Evolutionary conservation across 2,329 filamentous ascomycete genomes (phyloP).

Genomic region (Neofusicoccum ribis): DNA sequence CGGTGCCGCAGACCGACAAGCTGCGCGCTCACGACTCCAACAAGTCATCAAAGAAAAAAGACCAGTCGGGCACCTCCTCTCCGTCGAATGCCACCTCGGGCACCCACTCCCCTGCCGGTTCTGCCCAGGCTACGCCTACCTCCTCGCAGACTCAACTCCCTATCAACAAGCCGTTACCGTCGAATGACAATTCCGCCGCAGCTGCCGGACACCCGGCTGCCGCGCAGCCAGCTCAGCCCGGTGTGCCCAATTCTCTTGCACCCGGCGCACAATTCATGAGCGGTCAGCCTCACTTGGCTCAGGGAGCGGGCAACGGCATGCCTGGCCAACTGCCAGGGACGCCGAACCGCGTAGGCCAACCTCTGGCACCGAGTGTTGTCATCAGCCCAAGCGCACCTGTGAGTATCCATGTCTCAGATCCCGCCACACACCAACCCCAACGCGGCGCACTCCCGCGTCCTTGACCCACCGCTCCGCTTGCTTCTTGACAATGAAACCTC

Average conservation of each 20-base stretch:
- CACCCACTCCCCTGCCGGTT: conserved; percentile 59
- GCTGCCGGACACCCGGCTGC: conserved; percentile 27
- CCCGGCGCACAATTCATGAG: conserved; percentile 34
- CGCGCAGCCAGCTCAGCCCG: conserved; percentile 30
- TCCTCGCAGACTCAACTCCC: conserved; percentile 84
- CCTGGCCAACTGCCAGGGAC: conserved; percentile 53
- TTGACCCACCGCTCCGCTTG: conserved; percentile 1
- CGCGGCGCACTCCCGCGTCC: background rate
- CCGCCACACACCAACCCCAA: conserved; percentile 14
- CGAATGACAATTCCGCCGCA: conserved; percentile 32
- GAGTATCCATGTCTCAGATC: conserved; percentile 26
- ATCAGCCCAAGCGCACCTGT: conserved; percentile 88
- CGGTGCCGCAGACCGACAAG: conserved; percentile 64
- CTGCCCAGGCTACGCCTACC: conserved; percentile 72
- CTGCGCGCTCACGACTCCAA: conserved; percentile 78
- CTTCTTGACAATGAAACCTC: conserved; percentile 13
- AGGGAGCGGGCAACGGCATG: conserved; percentile 17
- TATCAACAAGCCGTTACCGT: conserved; percentile 72
- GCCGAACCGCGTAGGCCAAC: conserved; percentile 61
- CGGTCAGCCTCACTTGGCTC: conserved; percentile 29
- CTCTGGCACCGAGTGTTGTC: conserved; percentile 80
- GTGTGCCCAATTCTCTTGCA: conserved; percentile 31
- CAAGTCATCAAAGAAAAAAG: conserved; percentile 74
- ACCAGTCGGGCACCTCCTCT: conserved; percentile 71
- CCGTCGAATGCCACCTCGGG: conserved; percentile 62